Base-by-base conservation (phyloP, 495 filamentous ascomycete species). In the Aspergillus carlsbadensis region DNA sequence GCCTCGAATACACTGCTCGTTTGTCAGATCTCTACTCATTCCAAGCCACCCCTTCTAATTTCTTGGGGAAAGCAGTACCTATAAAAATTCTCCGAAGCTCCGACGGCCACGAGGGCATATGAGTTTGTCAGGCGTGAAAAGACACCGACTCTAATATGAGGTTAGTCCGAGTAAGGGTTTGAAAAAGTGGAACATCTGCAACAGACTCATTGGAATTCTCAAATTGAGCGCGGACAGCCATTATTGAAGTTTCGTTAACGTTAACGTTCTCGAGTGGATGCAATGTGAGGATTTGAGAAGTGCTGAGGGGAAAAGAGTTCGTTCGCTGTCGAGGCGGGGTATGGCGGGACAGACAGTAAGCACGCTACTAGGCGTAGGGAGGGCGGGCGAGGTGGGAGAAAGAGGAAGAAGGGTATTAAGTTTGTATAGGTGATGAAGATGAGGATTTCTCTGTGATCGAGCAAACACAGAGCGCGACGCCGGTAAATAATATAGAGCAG, bases 31-130 rank as follows among this genome's bases (percentile, higher is more conserved):
- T n/a, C n/a, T n/a, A n/a, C n/a, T n/a, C n/a, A n/a, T n/a, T n/a
- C n/a, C n/a, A n/a, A n/a, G n/a, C n/a, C n/a, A n/a, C n/a, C n/a
- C n/a, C n/a, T n/a, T n/a, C n/a, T n/a, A n/a, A 29, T 29, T 29
- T 29, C 26, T 29, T 29, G 4, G 8, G 8, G 33, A 14, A 14
- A 36, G 37, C 17, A 24, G 57, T 64, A 87, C 85, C 85, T 87
- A 83, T 98, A 98, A 74, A 98, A 98, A 79, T 97, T 98, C 83
- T 97, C 93, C 60, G 90, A 96, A 44, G 89, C 92, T 65, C 94
- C 95, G 52, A 96, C 82, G 49, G 94, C 93, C 59, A 96, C 91
- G 60, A 98, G 76, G 57, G 90, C 88, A 71, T 94, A 98, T 48
- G 91, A 91, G 72, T 98, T 98, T 60, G 94, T 98, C 64, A 98